Conservation (phyloP, 2,329 filamentous ascomycete species). For the Pyricularia grisea region DNA sequence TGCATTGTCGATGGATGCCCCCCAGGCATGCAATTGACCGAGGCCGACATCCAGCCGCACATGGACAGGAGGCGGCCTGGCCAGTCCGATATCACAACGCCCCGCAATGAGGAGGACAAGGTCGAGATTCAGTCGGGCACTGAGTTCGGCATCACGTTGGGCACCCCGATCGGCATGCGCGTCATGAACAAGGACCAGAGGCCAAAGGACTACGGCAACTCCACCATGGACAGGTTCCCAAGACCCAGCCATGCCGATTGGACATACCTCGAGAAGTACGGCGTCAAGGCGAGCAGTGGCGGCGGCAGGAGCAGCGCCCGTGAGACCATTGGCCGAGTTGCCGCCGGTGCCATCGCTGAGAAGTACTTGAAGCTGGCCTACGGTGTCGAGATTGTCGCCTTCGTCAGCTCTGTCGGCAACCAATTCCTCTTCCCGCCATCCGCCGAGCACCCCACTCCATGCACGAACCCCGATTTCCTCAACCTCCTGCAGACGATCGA, state of each 20-base stretch:
- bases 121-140: constrained; percentile 91
- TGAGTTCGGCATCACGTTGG: constrained; percentile 81
- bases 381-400: constrained; percentile 85
- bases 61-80: constrained; percentile 85
- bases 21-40: constrained; percentile 75
- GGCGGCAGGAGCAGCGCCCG: constrained; percentile 86
- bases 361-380: constrained; percentile 79
- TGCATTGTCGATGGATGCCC: constrained; percentile 93
- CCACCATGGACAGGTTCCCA: constrained; percentile 86
- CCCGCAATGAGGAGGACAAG: constrained; percentile 82
- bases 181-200: constrained; percentile 91
- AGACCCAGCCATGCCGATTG: constrained; percentile 91
- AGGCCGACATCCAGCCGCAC: constrained; percentile 86
- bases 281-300: constrained; percentile 81
- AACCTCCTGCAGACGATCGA: constrained; percentile 62
- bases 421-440: constrained; percentile 70
- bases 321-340: constrained; percentile 89
- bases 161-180: constrained; percentile 80
- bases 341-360: constrained; percentile 85
- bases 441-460: constrained; percentile 54
- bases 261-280: constrained; percentile 97
- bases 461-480: constrained; percentile 72
- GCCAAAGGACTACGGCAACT: constrained; percentile 81
- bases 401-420: constrained; percentile 75
- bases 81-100: constrained; percentile 83